phyloP scores from a whole-genome alignment of 2,329 filamentous ascomycete species.

The Cordyceps cateniannulata region DNA sequence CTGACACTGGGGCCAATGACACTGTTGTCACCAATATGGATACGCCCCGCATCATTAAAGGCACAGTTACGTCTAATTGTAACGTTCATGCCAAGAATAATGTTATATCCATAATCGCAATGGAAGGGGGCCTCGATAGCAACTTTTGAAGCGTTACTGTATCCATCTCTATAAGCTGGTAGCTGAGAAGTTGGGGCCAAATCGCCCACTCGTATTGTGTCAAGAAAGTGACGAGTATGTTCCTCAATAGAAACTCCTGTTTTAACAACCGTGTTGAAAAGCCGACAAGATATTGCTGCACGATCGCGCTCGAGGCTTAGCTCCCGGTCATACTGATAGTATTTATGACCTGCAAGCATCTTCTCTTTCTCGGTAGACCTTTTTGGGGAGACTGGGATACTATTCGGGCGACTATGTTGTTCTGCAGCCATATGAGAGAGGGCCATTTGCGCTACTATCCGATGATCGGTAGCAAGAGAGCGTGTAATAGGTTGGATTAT shows the following conservation, averaged over 20 bases:
- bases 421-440: conserved; percentile 43
- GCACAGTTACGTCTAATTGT: conserved; percentile 76
- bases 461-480: conserved; percentile 37
- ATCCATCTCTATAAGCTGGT: conserved; percentile 46
- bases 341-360: conserved; percentile 77
- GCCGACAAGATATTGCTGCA: conserved; percentile 73
- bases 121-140: conserved; percentile 81
- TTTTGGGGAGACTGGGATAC: conserved; percentile 28
- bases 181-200: conserved; percentile 47
- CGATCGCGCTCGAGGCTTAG: conserved; percentile 80
- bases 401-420: neutral
- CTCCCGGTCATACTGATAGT: conserved; percentile 69
- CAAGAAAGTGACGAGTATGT: conserved; percentile 61
- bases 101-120: conserved; percentile 95
- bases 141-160: conserved; percentile 63
- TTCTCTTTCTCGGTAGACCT: conserved; percentile 71
- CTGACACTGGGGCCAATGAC: conserved; percentile 80
- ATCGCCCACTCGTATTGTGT: conserved; percentile 61
- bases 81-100: conserved; percentile 78
- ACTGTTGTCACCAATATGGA: conserved; percentile 72
- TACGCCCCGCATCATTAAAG: conserved; percentile 78
- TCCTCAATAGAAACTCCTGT: conserved; percentile 64
- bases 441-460: conserved; percentile 50
- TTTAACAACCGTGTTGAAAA: conserved; percentile 72
- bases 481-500: conserved; percentile 42